A percentile compares a stretch with the other conserved stretches of the same genome.
Evolutionary conservation across 306 rosid species (phyloP).

Genomic region (Cicer cuneatum): DNA sequence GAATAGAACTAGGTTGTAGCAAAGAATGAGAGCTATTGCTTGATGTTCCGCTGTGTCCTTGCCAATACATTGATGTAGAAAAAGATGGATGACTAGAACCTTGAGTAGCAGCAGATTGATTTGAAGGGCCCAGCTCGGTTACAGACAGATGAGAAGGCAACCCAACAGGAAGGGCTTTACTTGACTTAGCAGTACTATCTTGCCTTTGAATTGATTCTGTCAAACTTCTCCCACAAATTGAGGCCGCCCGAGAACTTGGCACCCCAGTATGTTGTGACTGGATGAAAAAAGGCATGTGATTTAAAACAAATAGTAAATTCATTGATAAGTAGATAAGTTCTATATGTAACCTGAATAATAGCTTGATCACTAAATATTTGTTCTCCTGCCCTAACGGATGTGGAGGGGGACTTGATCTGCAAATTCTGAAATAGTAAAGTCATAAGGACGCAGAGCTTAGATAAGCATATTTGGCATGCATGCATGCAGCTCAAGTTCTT

Average conservation of each 20-base stretch:
- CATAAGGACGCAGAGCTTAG: slow-evolving; percentile 38
- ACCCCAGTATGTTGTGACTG: too few species aligned
- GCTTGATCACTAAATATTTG: slow-evolving; percentile 64
- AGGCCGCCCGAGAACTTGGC: slow-evolving; percentile 41
- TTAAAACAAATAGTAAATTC: slow-evolving; percentile 8
- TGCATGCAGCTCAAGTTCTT: slow-evolving; percentile 3
- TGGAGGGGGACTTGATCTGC: slow-evolving; percentile 65
- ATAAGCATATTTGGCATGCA: slow-evolving; percentile 6
- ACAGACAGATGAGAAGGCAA: slow-evolving; percentile 56
- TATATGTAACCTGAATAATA: slow-evolving; percentile 60
- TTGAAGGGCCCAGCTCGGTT: slow-evolving; percentile 41
- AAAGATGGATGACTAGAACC: slow-evolving; percentile 49
- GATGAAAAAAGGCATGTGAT: neutral
- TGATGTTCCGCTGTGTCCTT: slow-evolving; percentile 48
- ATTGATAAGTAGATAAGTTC: neutral
- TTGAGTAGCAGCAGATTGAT: slow-evolving; percentile 47
- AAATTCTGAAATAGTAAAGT: slow-evolving; percentile 61
- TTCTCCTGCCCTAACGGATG: slow-evolving; percentile 50
- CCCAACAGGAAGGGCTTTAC: slow-evolving; percentile 43
- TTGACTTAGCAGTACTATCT: slow-evolving; percentile 54
- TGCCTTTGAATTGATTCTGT: slow-evolving; percentile 55
- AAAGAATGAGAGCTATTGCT: slow-evolving; percentile 46
- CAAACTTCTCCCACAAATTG: slow-evolving; percentile 47
- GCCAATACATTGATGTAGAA: slow-evolving; percentile 52
- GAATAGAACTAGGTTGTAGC: slow-evolving; percentile 47